Conservation (phyloP, 768 basidiomycete genomes). For the Termitomyces sp. region DNA sequence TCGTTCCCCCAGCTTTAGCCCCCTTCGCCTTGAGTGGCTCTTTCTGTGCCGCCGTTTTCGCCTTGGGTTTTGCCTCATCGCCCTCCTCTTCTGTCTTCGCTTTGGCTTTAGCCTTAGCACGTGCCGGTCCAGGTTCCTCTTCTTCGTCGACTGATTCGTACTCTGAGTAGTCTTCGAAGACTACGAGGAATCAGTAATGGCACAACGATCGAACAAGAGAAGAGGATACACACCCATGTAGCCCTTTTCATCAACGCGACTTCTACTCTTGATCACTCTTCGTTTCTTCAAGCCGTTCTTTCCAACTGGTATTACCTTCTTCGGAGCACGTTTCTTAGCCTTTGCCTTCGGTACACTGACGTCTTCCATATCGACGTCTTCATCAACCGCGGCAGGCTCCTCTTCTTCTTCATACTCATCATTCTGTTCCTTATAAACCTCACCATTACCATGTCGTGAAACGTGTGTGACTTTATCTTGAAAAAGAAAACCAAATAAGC, state of each 20-base stretch:
- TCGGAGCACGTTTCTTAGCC: conserved; percentile 38
- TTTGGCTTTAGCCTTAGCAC: conserved; percentile 19
- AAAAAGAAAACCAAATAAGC: background rate
- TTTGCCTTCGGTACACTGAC: conserved; percentile 25
- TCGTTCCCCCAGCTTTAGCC: conserved; percentile 2
- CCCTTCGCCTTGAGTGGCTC: conserved; percentile 4
- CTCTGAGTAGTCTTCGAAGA: conserved; percentile 71
- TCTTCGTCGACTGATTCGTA: conserved; percentile 75
- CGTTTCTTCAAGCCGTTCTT: conserved; percentile 74
- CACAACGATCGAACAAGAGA: background rate
- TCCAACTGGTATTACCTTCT: conserved; percentile 68
- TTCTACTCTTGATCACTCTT: conserved; percentile 54
- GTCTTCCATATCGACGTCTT: conserved; percentile 34
- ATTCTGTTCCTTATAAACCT: conserved; percentile 14
- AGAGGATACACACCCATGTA: conserved; percentile 52
- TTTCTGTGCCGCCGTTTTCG: conserved; percentile 1
- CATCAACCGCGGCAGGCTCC: conserved; percentile 20
- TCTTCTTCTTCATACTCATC: conserved; percentile 20
- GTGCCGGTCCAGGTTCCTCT: conserved; percentile 32
- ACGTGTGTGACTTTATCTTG: conserved; percentile 28
- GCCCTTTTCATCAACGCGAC: conserved; percentile 55
- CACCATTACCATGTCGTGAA: conserved; percentile 14
- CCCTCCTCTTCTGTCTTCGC: conserved; percentile 14
- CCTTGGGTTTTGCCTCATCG: conserved; percentile 6
- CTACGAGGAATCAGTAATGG: conserved; percentile 27